phyloP scores from a whole-genome alignment of 345 rosid genomes.

The Eucalyptus pumila region DNA sequence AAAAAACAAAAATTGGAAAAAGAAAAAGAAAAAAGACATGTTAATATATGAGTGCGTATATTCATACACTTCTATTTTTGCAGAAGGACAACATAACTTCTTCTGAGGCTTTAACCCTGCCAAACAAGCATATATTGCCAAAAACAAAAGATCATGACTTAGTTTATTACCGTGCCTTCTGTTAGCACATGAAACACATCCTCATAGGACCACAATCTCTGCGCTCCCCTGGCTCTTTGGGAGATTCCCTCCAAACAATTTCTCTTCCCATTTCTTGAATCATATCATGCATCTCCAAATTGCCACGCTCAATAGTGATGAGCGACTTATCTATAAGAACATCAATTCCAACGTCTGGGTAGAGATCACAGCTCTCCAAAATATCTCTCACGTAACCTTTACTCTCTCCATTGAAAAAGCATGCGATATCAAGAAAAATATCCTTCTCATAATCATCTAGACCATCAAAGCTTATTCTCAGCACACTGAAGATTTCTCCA shows the following conservation, averaged over 20 bases:
- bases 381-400: neutral
- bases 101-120: neutral
- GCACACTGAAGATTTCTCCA: neutral
- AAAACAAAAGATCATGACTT: neutral
- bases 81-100: neutral
- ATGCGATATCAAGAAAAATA: conserved; percentile 5
- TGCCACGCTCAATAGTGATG: neutral
- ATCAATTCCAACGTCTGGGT: neutral
- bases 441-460: neutral
- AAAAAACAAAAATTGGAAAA: no score
- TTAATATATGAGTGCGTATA: no score
- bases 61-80: no score
- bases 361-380: neutral
- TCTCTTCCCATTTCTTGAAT: conserved; percentile 17
- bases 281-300: conserved; percentile 11
- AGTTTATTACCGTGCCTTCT: neutral
- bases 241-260: conserved; percentile 1
- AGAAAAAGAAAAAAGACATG: no score
- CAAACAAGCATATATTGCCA: neutral
- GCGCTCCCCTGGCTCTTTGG: conserved; percentile 4
- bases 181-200: neutral
- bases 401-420: neutral
- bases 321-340: neutral
- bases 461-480: neutral
- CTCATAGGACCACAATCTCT: neutral